Percentiles rank a stretch among this genome's conserved stretches.
Evolutionary conservation across 164 flowering plant species (phyloP).

Genomic region (Vitis cinerea): DNA sequence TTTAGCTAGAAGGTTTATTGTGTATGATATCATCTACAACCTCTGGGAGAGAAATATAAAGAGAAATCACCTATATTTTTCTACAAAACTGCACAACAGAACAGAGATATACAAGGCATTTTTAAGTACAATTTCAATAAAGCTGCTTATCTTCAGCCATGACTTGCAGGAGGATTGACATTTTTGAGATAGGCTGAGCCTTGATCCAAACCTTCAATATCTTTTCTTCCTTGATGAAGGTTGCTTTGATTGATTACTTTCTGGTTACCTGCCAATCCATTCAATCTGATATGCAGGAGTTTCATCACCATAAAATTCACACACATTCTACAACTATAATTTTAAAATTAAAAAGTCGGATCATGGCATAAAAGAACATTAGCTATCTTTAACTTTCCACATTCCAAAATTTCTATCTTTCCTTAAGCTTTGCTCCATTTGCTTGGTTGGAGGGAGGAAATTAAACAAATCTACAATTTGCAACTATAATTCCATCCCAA

Average conservation of each 20-base stretch:
- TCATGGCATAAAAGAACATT: neutral
- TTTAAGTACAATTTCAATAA: too few relatives aligned
- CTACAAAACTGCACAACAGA: too few relatives aligned
- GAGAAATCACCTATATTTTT: too few relatives aligned
- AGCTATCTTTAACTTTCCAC: neutral
- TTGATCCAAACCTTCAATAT: neutral
- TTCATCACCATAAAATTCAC: neutral
- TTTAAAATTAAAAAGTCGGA: neutral
- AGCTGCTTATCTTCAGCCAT: too few relatives aligned
- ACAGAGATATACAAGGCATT: too few relatives aligned
- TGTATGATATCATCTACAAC: too few relatives aligned
- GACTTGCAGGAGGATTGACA: too few relatives aligned
- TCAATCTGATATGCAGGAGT: neutral
- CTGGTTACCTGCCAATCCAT: neutral
- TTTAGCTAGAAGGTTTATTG: too few relatives aligned
- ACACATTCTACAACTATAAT: too few relatives aligned
- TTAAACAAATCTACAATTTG: neutral
- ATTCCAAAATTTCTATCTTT: neutral
- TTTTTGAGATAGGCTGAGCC: neutral
- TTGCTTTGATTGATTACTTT: neutral
- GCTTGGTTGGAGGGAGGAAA: neutral
- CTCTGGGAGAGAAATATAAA: too few relatives aligned
- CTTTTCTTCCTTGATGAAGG: neutral
- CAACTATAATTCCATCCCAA: neutral
- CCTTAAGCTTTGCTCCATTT: neutral